phyloP scores from a whole-genome alignment of 1,284 basidiomycete genomes.

The Entoloma clypeatum region DNA sequence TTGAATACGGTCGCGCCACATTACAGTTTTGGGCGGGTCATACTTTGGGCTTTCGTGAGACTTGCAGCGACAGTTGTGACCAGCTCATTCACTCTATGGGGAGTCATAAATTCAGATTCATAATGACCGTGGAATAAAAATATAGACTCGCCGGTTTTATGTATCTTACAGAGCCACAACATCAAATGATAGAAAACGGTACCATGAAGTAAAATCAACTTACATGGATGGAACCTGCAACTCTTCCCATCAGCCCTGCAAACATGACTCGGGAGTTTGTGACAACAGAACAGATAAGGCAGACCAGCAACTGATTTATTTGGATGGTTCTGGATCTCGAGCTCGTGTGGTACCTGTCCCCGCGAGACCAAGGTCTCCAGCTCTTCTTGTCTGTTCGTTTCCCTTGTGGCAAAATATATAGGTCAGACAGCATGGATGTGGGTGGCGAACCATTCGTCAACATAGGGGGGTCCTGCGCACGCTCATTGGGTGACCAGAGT shows the following conservation, averaged over 20 bases:
- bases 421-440: background rate
- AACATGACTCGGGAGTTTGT: slow-evolving; percentile 6
- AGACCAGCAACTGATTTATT: slow-evolving; percentile 61
- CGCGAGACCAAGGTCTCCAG: slow-evolving; percentile 56
- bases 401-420: slow-evolving; percentile 40
- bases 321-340: slow-evolving; percentile 67
- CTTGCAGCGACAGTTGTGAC: slow-evolving; percentile 25
- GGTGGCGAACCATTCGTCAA: slow-evolving; percentile 54
- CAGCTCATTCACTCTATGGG: slow-evolving; percentile 24
- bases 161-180: slow-evolving; percentile 37
- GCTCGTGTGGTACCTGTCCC: slow-evolving; percentile 75
- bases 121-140: no score
- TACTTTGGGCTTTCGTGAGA: slow-evolving; percentile 20
- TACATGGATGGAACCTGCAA: slow-evolving; percentile 72
- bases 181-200: slow-evolving; percentile 7
- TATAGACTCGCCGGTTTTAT: slow-evolving; percentile 64
- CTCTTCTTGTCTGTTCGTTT: slow-evolving; percentile 54
- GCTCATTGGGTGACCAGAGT: slow-evolving; percentile 81
- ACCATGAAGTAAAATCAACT: slow-evolving; percentile 20
- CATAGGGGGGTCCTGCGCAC: slow-evolving; percentile 77
- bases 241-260: slow-evolving; percentile 83
- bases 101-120: slow-evolving; percentile 1
- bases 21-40: slow-evolving; percentile 25
- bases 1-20: no score
- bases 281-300: slow-evolving; percentile 44